Base-by-base conservation (phyloP, 306 rosid genomes). In the Trichosanthes truncata region DNA sequence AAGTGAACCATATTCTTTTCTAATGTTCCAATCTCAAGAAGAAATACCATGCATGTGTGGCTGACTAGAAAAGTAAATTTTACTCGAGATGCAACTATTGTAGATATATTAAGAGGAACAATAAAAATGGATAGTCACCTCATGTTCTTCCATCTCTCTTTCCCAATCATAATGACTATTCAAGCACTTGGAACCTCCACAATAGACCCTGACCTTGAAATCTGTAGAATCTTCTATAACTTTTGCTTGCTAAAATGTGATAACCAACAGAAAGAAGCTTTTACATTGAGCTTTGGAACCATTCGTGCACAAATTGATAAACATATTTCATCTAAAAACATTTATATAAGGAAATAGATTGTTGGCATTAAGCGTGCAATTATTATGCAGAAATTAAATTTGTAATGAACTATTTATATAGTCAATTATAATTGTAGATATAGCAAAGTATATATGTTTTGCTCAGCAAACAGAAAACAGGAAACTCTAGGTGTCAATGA, bases 201-300 rank as follows among this genome's bases (percentile, higher is more conserved):
- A 61, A 84, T 83, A 89, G 76, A 82, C 77, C 83, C 87, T 89
- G 84, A 91, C 93, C 85, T 89, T 87, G 89, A 92, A 89, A 86
- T 90, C 92, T 79, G 87, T 80, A 35, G 97, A 90, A 7, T 91
- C 90, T 78, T 83, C 92, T 82, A 95, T 89, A 69, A 91, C 97
- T 82, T 77, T 84, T 3, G 97, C 93, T 95, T 95, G 98, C 98
- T 95, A 77, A 68, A 79, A 78, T 83, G 72, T 63, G 56, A 84
- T 29, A 67, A 80, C 59, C 33, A 57, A 79, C 26, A 78, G 53
- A 75, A 81, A 65, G 46, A 49, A 41, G 10, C 67, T 31, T 29
- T 75, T 48, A 75, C 36, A 9, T 76, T 76, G 65, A 76, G 23
- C 35, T 76, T 74, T 56, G n/a, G 66, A 60, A 73, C 55, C 41